phyloP scores from a whole-genome alignment of 78 protist genomes.

The Tieghemostelium lacteum region DNA sequence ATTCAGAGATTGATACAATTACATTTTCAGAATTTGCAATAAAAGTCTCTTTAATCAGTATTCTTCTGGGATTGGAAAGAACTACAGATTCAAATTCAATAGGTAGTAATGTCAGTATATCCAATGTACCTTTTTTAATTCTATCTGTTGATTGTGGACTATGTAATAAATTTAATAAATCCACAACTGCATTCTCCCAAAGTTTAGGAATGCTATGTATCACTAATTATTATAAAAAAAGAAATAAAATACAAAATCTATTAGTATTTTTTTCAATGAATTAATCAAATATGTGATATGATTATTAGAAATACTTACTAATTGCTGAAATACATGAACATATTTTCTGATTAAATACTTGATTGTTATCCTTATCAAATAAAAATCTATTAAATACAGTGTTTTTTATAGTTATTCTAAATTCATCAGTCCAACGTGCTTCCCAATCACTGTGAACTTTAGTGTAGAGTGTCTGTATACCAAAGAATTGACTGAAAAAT shows the following conservation, averaged over 20 bases:
- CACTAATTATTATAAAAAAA: not conserved
- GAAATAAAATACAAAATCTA: not conserved
- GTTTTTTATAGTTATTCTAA: constrained; percentile 8
- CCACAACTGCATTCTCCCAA: constrained; percentile 36
- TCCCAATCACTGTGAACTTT: constrained; percentile 71
- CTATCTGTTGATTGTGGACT: constrained; percentile 6
- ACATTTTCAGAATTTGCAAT: constrained; percentile 14
- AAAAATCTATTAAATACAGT: constrained; percentile 24
- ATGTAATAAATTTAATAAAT: constrained; percentile 16
- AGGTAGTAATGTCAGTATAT: constrained; percentile 50
- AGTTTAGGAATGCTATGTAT: constrained; percentile 49
- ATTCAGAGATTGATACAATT: not conserved
- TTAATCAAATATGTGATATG: no score
- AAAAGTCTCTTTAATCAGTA: constrained; percentile 10
- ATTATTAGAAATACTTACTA: constrained; percentile 27
- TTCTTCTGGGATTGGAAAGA: constrained; percentile 30
- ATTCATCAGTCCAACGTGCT: constrained; percentile 59
- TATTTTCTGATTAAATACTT: constrained; percentile 25
- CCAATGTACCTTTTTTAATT: constrained; percentile 22
- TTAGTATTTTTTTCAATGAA: no score
- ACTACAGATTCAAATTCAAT: constrained; percentile 63
- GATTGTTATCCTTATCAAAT: constrained; percentile 5
- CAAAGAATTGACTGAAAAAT: constrained; percentile 59
- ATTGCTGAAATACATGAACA: constrained; percentile 50
- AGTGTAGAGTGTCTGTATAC: constrained; percentile 57